A percentile compares a stretch with the other conserved stretches of the same genome.
Evolutionary conservation across 176 grass and related monocot species (phyloP).

Genomic region (Luzula sylvatica): DNA sequence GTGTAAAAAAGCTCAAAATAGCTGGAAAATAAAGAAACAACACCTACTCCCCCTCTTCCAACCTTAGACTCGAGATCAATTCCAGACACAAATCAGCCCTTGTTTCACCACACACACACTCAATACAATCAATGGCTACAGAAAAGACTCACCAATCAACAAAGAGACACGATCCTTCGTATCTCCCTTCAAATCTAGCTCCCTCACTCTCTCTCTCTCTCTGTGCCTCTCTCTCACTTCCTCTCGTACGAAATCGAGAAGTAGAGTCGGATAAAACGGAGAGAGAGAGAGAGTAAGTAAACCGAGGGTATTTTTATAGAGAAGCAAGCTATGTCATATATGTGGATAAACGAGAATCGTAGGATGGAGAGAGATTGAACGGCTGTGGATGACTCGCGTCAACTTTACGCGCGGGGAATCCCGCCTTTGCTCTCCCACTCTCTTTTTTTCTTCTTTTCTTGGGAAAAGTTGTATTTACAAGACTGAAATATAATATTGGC

Average conservation of each 20-base stretch:
- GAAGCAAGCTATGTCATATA: not conserved
- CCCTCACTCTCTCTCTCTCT: not conserved
- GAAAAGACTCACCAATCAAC: constrained; percentile 4
- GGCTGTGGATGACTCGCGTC: constrained; percentile 12
- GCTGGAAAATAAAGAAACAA: too few relatives aligned
- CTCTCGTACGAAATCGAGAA: not conserved
- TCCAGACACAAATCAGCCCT: too few relatives aligned
- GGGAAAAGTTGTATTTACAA: too few relatives aligned
- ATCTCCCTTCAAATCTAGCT: too few relatives aligned
- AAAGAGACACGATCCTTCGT: not conserved
- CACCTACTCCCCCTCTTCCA: not conserved
- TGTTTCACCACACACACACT: not conserved
- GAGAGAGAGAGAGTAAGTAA: constrained; percentile 5
- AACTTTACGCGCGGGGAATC: constrained; percentile 21
- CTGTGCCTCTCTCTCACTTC: constrained; percentile 3
- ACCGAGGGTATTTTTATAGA: constrained; percentile 1
- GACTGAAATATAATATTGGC: too few relatives aligned
- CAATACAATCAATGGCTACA: not conserved
- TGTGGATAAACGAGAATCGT: not conserved
- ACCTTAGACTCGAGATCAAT: too few relatives aligned
- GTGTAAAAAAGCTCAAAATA: too few relatives aligned
- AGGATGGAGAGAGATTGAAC: not conserved
- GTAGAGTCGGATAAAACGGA: not conserved
- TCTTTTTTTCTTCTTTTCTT: not conserved
- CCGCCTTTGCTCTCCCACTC: constrained; percentile 11